Percentiles rank a stretch among this genome's conserved stretches.
Evolutionary conservation across 106 monocot genomes (phyloP).

Genomic region (Narthecium ossifragum): DNA sequence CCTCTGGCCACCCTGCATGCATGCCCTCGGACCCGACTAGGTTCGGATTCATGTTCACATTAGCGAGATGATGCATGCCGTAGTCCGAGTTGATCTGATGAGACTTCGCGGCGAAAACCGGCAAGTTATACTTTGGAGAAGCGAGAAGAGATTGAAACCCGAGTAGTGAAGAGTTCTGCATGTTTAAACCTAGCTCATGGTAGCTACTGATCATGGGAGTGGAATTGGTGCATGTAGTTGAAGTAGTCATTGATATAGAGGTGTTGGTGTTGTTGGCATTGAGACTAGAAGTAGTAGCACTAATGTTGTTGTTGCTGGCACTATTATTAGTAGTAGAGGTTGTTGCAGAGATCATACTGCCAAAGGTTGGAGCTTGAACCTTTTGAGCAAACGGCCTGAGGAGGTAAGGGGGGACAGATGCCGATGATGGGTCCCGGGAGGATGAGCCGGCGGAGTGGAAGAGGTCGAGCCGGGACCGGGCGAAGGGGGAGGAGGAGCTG

Average conservation of each 20-base stretch:
- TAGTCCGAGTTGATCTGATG: not conserved
- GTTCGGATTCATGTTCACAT: not conserved
- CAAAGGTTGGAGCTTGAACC: conserved; percentile 1
- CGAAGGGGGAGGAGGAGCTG: conserved; percentile 13
- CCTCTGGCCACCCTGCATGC: not conserved
- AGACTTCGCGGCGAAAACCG: not conserved
- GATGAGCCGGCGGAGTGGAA: conserved; percentile 17
- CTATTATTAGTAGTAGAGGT: conserved; percentile 2
- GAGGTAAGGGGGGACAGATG: conserved; percentile 20
- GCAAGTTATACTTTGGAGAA: conserved; percentile 5
- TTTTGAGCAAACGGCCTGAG: conserved; percentile 54
- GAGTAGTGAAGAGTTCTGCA: conserved; percentile 12
- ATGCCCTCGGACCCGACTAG: conserved; percentile 8
- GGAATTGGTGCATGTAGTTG: conserved; percentile 8
- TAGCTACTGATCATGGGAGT: conserved; percentile 1
- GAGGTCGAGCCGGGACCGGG: conserved; percentile 30
- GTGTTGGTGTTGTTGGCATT: not conserved
- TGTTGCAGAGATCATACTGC: not conserved
- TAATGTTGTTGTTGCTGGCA: not conserved
- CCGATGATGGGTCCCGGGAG: not conserved
- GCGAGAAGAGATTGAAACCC: conserved; percentile 28
- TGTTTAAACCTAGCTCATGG: conserved; percentile 4
- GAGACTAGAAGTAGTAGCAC: not conserved
- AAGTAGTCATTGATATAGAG: not conserved
- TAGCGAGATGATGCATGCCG: not conserved